Percentiles rank a stretch among this genome's conserved stretches.
Conservation (phyloP, 257 asterid species). For the Fraxinus pennsylvanica region DNA sequence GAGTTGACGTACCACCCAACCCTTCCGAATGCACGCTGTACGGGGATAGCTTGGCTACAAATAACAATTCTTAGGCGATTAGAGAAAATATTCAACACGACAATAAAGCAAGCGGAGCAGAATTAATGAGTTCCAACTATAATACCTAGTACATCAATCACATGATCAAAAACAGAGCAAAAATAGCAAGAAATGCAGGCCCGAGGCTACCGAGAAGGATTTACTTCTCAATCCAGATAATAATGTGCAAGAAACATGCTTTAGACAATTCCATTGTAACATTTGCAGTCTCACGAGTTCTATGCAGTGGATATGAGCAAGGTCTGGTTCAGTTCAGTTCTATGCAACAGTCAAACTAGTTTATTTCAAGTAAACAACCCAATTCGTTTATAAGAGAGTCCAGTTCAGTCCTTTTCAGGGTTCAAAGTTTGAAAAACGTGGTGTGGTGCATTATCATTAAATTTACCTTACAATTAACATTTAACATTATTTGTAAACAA, state of each 20-base stretch:
- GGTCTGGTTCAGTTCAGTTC: no score
- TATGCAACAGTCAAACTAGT: no score
- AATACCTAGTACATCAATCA: slow-evolving; percentile 13
- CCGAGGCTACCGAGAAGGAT: slow-evolving; percentile 12
- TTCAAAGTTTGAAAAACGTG: no score
- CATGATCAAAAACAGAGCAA: slow-evolving; percentile 18
- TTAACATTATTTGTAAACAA: not conserved
- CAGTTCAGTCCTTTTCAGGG: no score
- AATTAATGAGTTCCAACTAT: not conserved
- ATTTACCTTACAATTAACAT: not conserved
- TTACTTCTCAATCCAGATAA: not conserved
- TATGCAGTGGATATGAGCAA: no score
- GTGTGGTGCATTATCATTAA: not conserved
- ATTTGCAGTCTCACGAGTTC: no score
- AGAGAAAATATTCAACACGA: not conserved
- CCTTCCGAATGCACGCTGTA: slow-evolving; percentile 77
- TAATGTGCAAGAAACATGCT: not conserved
- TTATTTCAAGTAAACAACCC: no score
- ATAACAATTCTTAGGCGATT: slow-evolving; percentile 21
- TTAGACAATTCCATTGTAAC: no score
- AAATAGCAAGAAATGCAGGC: not conserved
- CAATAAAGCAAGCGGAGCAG: slow-evolving; percentile 12
- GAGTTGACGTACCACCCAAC: slow-evolving; percentile 94
- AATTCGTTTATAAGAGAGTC: no score
- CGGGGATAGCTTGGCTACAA: slow-evolving; percentile 93